These are phyloP conservation scores for Aurinia saxatilis DNA, from an alignment of 345 rosid genomes.

Conservation along the genomic window DNA sequence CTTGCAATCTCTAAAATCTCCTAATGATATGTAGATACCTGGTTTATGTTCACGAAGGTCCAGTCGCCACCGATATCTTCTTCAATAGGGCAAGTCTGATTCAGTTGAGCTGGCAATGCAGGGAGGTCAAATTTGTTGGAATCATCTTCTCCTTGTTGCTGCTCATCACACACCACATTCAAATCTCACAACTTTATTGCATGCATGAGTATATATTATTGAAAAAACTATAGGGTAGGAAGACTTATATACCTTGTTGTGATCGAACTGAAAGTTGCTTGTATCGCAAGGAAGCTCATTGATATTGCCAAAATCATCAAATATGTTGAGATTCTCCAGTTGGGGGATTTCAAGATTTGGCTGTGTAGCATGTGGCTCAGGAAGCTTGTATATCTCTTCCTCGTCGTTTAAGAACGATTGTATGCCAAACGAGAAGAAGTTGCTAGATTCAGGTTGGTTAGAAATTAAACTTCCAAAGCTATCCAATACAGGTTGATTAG, in stretches of 20 bases:
- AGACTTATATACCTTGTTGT: conserved; percentile 5
- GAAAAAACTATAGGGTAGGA: neutral
- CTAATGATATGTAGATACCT: conserved; percentile 9
- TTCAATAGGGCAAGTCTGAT: conserved; percentile 7
- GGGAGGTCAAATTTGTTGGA: conserved; percentile 4
- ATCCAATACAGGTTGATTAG: neutral
- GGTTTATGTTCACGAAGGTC: conserved; percentile 2
- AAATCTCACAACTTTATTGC: neutral
- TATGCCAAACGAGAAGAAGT: neutral
- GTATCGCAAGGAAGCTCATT: conserved; percentile 1
- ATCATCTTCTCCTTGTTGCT: conserved; percentile 11
- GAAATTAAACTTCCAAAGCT: neutral
- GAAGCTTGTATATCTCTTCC: neutral
- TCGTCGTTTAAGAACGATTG: conserved; percentile 13
- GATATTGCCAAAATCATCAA: neutral
- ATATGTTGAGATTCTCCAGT: conserved; percentile 4
- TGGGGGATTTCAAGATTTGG: conserved; percentile 9
- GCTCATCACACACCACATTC: neutral
- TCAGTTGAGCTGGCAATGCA: neutral
- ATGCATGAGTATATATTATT: neutral
- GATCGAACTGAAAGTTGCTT: conserved; percentile 2
- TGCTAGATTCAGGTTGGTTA: neutral
- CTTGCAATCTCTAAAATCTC: neutral
- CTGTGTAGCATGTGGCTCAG: neutral
- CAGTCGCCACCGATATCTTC: neutral